phyloP scores from a whole-genome alignment of 768 basidiomycete genomes.

The Macrolepiota fuliginosa region DNA sequence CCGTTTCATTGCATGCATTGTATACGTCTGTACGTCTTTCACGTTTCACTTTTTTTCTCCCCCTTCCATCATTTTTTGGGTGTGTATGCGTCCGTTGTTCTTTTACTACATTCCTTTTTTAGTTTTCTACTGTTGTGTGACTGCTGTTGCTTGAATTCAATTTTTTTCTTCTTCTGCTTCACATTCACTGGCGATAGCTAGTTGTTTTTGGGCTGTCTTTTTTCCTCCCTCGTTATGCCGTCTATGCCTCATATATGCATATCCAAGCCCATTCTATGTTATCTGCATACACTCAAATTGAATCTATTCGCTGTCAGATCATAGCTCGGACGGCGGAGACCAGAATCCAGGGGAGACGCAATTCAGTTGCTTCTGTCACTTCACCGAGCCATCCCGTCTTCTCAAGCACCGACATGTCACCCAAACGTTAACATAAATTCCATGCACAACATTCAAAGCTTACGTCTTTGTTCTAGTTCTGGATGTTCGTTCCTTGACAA shows the following conservation, averaged over 20 bases:
- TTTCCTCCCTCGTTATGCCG: background rate
- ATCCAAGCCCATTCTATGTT: constrained; percentile 7
- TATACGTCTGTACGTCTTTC: constrained; percentile 9
- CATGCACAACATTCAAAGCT: too few species aligned
- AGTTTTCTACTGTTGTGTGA: background rate
- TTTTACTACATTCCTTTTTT: constrained; percentile 9
- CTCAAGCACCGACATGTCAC: too few species aligned
- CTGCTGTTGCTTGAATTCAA: background rate
- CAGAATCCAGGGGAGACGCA: too few species aligned
- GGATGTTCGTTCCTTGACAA: too few species aligned
- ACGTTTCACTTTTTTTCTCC: constrained; percentile 9
- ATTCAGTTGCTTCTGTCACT: too few species aligned
- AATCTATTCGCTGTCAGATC: background rate
- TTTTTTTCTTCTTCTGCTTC: background rate
- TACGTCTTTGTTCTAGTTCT: too few species aligned
- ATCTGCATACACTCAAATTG: constrained; percentile 5
- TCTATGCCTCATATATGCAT: constrained; percentile 2
- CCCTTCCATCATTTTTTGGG: constrained; percentile 7
- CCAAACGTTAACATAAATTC: too few species aligned
- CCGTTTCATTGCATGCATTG: constrained; percentile 8
- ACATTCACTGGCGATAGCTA: background rate
- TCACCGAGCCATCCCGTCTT: too few species aligned
- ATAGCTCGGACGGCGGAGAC: too few species aligned
- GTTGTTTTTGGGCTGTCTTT: background rate
- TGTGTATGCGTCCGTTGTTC: background rate